phyloP scores from a whole-genome alignment of 148 eudicot species.

The Nyssa sinensis region DNA sequence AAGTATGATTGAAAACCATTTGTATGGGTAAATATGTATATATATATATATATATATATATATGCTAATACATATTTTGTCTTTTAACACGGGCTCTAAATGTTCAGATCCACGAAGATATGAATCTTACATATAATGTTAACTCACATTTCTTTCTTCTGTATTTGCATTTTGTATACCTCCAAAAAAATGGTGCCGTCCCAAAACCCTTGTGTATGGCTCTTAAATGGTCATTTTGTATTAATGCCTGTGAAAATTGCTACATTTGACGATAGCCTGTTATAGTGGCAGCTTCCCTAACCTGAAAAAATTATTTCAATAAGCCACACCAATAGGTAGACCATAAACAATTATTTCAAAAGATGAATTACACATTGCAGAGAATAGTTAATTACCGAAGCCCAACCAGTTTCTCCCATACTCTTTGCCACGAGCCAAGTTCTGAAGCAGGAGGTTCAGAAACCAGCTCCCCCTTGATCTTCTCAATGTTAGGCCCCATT shows the following conservation, averaged over 20 bases:
- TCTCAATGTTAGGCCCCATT: conserved; percentile 40
- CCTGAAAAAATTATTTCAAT: neutral
- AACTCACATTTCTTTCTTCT: neutral
- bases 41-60: no score
- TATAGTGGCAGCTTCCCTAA: neutral
- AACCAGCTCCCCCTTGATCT: conserved; percentile 25
- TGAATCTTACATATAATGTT: neutral
- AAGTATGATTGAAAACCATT: no score
- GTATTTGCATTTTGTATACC: neutral
- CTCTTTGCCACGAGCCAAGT: conserved; percentile 25
- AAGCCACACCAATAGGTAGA: no score
- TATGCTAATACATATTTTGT: no score
- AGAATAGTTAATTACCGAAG: conserved; percentile 24
- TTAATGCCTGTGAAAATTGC: neutral
- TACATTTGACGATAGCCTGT: neutral
- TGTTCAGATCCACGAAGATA: neutral
- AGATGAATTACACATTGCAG: neutral
- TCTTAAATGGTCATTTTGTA: neutral
- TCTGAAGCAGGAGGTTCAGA: conserved; percentile 26
- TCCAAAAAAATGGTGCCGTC: neutral
- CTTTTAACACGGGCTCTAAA: neutral
- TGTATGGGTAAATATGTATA: no score
- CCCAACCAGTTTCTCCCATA: conserved; percentile 30
- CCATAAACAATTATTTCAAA: no score
- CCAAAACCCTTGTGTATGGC: neutral